Conservation (phyloP, 257 asterid species). For the Primulina huaijiensis region DNA sequence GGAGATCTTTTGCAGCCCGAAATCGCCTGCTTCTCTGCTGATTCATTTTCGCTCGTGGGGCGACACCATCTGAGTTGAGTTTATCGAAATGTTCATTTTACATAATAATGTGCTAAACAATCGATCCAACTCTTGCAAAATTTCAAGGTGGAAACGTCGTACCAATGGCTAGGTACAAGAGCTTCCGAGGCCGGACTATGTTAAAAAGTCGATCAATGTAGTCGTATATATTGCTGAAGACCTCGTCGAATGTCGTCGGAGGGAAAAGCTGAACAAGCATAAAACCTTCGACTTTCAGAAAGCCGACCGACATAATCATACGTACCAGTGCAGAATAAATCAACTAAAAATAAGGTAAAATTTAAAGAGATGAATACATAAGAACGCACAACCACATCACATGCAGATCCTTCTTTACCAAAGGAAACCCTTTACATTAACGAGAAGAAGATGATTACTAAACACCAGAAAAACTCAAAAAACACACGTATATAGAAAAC, state of each 20-base stretch:
- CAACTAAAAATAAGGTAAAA: neutral
- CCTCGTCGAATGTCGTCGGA: conserved; percentile 56
- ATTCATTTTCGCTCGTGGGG: conserved; percentile 75
- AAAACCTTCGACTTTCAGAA: neutral
- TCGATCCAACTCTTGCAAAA: neutral
- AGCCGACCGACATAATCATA: too few species aligned
- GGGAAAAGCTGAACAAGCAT: conserved; percentile 28
- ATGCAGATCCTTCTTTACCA: neutral
- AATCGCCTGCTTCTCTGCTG: conserved; percentile 54
- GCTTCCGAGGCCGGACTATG: conserved; percentile 53
- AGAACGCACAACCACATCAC: too few species aligned
- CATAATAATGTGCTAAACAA: neutral
- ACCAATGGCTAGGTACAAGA: conserved; percentile 68
- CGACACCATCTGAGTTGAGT: conserved; percentile 55
- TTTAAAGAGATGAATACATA: too few species aligned
- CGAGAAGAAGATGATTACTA: neutral
- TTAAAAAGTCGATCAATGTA: conserved; percentile 47
- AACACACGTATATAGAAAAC: neutral
- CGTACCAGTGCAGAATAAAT: too few species aligned
- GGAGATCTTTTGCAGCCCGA: conserved; percentile 41
- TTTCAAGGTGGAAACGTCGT: neutral
- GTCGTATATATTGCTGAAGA: conserved; percentile 35
- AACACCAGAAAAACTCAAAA: neutral
- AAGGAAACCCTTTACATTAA: neutral
- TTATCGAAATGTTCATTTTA: neutral